Evolutionary conservation across 2,329 filamentous ascomycete species (phyloP), one percentile per base, ranked within the genome.

Genomic region (Mariannaea sp.): DNA sequence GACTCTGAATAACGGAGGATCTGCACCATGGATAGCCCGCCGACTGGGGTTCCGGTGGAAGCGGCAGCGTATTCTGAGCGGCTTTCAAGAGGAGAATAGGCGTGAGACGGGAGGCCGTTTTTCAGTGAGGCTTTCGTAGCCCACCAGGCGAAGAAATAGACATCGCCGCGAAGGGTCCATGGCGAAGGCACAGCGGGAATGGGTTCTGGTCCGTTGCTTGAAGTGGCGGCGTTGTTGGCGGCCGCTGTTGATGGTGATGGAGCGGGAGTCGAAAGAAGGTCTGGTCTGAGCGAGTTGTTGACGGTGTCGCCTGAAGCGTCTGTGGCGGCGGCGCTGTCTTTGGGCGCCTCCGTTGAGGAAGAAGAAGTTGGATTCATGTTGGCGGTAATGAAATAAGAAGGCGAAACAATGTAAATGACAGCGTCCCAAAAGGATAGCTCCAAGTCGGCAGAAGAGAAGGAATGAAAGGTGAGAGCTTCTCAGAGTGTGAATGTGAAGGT

Each of bases 1-100:
- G 74, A 77, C 16, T 80, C 73, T 1, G 65, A 70, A 62, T 83
- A 83, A 7, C 79, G 73, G 24, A 83, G 71, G 48, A 83, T 65
- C 65, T 81, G 78, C 13, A 81, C 67, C 69, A 78, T 76, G 56
- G 74, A 71, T 6, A 80, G 55, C 0, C 80, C 79, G 13, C 79
- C 78, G 13, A 71, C 57, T 5, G 74, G 70, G 26, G 67, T 62
- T n/a, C 74, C 75, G 1, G 64, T 58, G 1, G 59, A 38, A 48
- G 51, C 5, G 44, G 51, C 57, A 29, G 75, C 72, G 51, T 74
- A 80, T 1, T 57, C 27, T 0, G 77, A 77, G 0, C 56, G 52
- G 5, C 66, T 71, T 60, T 82, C 79, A 8, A 81, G 74, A 3
- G 78, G 76, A 1, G 76, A 76, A 62, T 77, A 81, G 5, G 75